These are phyloP conservation scores for Acrodontium crateriforme DNA, from an alignment of 2,329 filamentous ascomycete species.

Conservation along the genomic window DNA sequence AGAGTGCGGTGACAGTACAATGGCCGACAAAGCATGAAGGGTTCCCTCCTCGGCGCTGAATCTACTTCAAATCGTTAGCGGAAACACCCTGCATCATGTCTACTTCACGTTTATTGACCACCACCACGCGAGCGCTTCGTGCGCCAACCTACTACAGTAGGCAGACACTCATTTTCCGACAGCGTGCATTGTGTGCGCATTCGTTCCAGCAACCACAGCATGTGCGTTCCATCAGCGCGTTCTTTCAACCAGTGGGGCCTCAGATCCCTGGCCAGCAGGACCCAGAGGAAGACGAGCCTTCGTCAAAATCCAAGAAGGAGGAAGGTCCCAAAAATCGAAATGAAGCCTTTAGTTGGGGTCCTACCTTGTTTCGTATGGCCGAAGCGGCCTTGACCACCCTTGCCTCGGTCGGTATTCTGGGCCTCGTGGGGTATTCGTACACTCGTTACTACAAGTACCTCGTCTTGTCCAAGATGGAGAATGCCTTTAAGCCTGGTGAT, in stretches of 20 bases:
- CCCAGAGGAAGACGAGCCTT: conserved; percentile 1
- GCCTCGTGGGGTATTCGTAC: conserved; percentile 36
- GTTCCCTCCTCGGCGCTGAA: too few species aligned
- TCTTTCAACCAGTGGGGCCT: not conserved
- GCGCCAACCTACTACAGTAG: too few species aligned
- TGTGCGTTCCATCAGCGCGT: not conserved
- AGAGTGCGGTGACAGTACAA: too few species aligned
- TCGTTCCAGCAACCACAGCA: too few species aligned
- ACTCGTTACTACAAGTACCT: conserved; percentile 64
- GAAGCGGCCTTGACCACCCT: conserved; percentile 37
- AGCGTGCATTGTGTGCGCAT: too few species aligned
- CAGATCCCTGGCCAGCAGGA: conserved; percentile 1
- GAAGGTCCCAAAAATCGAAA: not conserved
- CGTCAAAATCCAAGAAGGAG: too few species aligned
- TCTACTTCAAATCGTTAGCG: too few species aligned
- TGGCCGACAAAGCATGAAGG: too few species aligned
- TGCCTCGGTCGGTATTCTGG: conserved; percentile 36
- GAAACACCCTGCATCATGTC: too few species aligned
- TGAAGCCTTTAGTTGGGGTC: conserved; percentile 13
- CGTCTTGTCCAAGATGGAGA: conserved; percentile 83
- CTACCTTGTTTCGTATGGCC: conserved; percentile 37
- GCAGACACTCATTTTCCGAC: too few species aligned
- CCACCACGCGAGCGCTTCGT: too few species aligned
- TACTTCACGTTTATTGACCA: too few species aligned
- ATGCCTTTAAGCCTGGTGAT: conserved; percentile 84